Conservation (phyloP, 1,284 basidiomycete species). For the Cutaneotrichosporon cyanovorans region DNA sequence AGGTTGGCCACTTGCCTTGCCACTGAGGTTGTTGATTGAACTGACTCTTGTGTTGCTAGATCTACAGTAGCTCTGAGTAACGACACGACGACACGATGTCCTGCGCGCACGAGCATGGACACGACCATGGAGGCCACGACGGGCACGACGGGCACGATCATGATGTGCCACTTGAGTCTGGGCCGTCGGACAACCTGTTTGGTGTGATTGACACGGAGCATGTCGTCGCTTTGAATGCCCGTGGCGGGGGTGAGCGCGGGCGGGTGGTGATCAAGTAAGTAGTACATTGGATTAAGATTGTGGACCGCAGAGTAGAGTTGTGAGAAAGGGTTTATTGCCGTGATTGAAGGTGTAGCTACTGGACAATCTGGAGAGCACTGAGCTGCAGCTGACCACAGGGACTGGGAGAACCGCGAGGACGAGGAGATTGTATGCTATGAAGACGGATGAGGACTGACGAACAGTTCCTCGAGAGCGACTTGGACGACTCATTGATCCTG, state of each 20-base stretch:
- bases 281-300: background rate
- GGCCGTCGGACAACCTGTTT: conserved; percentile 39
- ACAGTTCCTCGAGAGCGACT: conserved; percentile 39
- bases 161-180: conserved; percentile 38
- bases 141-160: conserved; percentile 38
- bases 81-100: conserved; percentile 17
- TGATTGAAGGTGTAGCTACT: background rate
- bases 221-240: conserved; percentile 42
- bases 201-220: conserved; percentile 39
- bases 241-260: conserved; percentile 37
- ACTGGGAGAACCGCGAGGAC: conserved; percentile 40
- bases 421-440: conserved; percentile 35
- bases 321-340: background rate
- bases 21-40: background rate
- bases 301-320: too few relatives aligned
- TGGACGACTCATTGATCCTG: conserved; percentile 43
- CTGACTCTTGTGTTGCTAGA: background rate
- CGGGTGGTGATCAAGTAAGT: conserved; percentile 45
- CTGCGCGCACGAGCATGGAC: conserved; percentile 28
- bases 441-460: background rate
- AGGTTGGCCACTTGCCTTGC: conserved; percentile 4
- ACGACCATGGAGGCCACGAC: conserved; percentile 22
- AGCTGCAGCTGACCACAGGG: conserved; percentile 15
- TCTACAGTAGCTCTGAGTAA: background rate
- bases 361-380: background rate